Percentiles rank a stretch among this genome's conserved stretches.
phyloP scores from a whole-genome alignment of 345 rosid species.

The Linum tenue region DNA sequence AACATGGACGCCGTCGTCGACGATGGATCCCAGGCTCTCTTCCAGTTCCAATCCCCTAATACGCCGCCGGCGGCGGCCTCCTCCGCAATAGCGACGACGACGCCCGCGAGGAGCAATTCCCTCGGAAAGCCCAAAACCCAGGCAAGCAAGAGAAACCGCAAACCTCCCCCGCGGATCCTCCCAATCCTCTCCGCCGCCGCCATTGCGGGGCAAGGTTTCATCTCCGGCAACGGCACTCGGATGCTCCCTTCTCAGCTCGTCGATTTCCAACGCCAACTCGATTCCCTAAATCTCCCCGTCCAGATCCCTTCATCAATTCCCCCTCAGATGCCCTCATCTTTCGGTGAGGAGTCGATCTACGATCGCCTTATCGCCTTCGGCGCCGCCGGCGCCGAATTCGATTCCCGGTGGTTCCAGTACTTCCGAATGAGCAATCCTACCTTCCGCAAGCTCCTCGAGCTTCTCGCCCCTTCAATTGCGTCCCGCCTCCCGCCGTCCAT shows the following conservation, averaged over 20 bases:
- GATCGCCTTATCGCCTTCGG: slow-evolving; percentile 34
- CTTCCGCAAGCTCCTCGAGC: slow-evolving; percentile 37
- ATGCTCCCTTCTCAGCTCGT: slow-evolving; percentile 38
- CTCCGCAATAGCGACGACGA: neutral
- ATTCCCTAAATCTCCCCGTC: slow-evolving; percentile 15
- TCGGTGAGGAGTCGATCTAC: slow-evolving; percentile 17
- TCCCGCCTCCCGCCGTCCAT: slow-evolving; percentile 29
- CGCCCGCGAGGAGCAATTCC: slow-evolving; percentile 10
- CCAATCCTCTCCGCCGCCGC: slow-evolving; percentile 38
- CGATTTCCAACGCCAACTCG: slow-evolving; percentile 32
- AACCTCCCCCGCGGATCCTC: slow-evolving; percentile 19
- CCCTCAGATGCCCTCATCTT: slow-evolving; percentile 14
- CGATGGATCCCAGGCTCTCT: no score
- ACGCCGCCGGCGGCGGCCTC: slow-evolving; percentile 4
- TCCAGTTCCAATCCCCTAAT: slow-evolving; percentile 13
- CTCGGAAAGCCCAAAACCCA: slow-evolving; percentile 5
- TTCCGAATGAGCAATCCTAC: slow-evolving; percentile 52
- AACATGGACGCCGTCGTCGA: no score
- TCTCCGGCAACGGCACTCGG: slow-evolving; percentile 34
- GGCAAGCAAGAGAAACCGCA: neutral
- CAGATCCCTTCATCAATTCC: slow-evolving; percentile 15
- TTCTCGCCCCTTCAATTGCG: slow-evolving; percentile 32
- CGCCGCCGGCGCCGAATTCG: slow-evolving; percentile 23
- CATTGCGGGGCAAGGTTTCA: slow-evolving; percentile 38
- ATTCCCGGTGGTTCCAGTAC: slow-evolving; percentile 48